Percentiles rank a stretch among this genome's conserved stretches.
Conservation (phyloP, 805 yeast genomes). For the Pichia occidentalis region DNA sequence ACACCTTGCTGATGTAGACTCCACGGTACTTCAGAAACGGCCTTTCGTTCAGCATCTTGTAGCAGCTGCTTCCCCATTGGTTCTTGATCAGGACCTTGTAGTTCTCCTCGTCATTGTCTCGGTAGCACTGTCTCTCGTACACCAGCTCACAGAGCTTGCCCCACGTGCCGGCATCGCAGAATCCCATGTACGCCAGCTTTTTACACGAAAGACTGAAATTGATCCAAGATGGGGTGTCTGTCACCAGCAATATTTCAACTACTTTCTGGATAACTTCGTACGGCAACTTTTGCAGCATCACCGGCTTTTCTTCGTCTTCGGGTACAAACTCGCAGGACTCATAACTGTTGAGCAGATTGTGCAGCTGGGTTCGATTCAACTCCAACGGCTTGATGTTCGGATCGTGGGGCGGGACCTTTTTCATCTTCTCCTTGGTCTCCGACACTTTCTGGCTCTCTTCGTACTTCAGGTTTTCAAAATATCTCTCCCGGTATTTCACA, state of each 20-base stretch:
- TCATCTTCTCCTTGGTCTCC: slow-evolving; percentile 5
- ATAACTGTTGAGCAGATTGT: slow-evolving; percentile 33
- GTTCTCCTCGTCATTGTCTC: slow-evolving; percentile 35
- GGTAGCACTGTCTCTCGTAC: slow-evolving; percentile 50
- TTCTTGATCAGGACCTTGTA: slow-evolving; percentile 29
- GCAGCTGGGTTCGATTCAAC: slow-evolving; percentile 37
- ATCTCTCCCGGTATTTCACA: slow-evolving; percentile 51
- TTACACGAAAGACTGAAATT: slow-evolving; percentile 53
- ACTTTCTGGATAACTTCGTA: slow-evolving; percentile 52
- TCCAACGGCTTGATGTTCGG: slow-evolving; percentile 9
- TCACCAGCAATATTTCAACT: slow-evolving; percentile 38
- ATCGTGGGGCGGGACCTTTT: background rate
- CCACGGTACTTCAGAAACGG: slow-evolving; percentile 82
- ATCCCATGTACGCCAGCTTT: slow-evolving; percentile 50
- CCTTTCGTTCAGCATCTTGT: slow-evolving; percentile 49
- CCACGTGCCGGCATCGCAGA: slow-evolving; percentile 45
- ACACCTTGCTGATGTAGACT: slow-evolving; percentile 76
- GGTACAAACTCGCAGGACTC: slow-evolving; percentile 23
- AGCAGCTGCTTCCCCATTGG: slow-evolving; percentile 39
- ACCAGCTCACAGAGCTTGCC: slow-evolving; percentile 41
- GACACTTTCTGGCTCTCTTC: slow-evolving; percentile 18
- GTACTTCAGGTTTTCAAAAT: slow-evolving; percentile 26
- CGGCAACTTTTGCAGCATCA: slow-evolving; percentile 42
- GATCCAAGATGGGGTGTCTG: slow-evolving; percentile 61
- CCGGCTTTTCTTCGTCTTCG: slow-evolving; percentile 31